Conservation (phyloP, 345 rosid species). For the Tarenaya hassleriana region DNA sequence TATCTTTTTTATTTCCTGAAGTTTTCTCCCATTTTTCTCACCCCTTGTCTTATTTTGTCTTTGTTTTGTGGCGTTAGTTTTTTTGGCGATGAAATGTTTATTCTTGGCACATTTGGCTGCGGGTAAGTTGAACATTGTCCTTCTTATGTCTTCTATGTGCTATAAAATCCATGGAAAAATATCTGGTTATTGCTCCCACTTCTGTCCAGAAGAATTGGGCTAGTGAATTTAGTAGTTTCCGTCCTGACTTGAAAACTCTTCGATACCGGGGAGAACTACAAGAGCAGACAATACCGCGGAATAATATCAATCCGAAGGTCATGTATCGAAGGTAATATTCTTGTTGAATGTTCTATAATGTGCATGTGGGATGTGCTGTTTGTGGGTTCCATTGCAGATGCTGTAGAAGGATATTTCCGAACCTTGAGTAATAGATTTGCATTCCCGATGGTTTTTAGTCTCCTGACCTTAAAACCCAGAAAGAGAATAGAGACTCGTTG, state of each 20-base stretch:
- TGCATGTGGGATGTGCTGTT: no score
- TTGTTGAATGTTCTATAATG: constrained; percentile 9
- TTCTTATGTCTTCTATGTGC: constrained; percentile 15
- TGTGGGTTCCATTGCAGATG: no score
- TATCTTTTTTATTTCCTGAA: no score
- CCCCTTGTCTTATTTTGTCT: no score
- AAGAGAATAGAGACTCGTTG: no score
- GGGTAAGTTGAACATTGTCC: constrained; percentile 44
- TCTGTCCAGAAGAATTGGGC: constrained; percentile 99
- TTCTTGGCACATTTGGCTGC: constrained; percentile 99
- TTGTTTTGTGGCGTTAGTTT: no score
- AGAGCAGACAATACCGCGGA: constrained; percentile 76
- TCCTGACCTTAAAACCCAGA: no score
- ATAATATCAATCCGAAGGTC: constrained; percentile 94
- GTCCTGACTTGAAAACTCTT: constrained; percentile 95
- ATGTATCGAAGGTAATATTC: constrained; percentile 79
- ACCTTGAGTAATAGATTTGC: no score
- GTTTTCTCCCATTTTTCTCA: no score
- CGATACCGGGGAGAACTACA: constrained; percentile 99
- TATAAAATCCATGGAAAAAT: constrained; percentile 30
- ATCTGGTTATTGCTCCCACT: constrained; percentile 97
- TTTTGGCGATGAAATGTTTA: constrained; percentile 99
- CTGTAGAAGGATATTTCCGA: no score
- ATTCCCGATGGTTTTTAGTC: no score
- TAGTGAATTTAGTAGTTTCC: constrained; percentile 92